Conservation (phyloP, 129 eudicot species). For the Helianthus tuberosus region DNA sequence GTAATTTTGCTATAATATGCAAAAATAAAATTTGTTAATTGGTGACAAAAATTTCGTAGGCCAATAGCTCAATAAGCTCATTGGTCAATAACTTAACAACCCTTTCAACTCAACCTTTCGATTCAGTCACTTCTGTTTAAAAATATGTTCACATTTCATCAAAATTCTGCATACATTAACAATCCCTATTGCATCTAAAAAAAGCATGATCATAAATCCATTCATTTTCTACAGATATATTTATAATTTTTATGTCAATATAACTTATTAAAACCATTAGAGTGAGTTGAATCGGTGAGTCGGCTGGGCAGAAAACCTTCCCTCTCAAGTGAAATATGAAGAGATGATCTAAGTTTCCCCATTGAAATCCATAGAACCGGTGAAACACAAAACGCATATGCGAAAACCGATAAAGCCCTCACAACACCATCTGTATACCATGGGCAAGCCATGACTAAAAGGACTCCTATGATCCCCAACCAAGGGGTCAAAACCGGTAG, state of each 20-base stretch:
- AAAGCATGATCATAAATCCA: neutral
- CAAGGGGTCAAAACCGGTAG: conserved; percentile 60
- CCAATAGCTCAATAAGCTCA: no score
- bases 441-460: conserved; percentile 77
- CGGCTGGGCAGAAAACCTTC: conserved; percentile 67
- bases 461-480: conserved; percentile 66
- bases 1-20: no score
- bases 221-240: neutral
- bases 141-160: conserved; percentile 1
- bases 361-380: conserved; percentile 66
- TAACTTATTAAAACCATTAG: conserved; percentile 54
- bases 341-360: conserved; percentile 46
- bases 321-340: conserved; percentile 65
- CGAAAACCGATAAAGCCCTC: conserved; percentile 70
- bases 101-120: neutral
- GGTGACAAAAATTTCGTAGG: no score
- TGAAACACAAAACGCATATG: conserved; percentile 71
- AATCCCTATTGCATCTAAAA: neutral
- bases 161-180: neutral
- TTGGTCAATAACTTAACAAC: no score
- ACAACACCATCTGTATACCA: conserved; percentile 78
- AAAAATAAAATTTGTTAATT: no score
- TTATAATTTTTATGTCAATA: conserved; percentile 31
- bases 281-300: conserved; percentile 50
- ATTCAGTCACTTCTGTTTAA: neutral